Evolutionary conservation across 2,329 filamentous ascomycete genomes (phyloP).

Genomic region (Colletotrichum higginsianum): DNA sequence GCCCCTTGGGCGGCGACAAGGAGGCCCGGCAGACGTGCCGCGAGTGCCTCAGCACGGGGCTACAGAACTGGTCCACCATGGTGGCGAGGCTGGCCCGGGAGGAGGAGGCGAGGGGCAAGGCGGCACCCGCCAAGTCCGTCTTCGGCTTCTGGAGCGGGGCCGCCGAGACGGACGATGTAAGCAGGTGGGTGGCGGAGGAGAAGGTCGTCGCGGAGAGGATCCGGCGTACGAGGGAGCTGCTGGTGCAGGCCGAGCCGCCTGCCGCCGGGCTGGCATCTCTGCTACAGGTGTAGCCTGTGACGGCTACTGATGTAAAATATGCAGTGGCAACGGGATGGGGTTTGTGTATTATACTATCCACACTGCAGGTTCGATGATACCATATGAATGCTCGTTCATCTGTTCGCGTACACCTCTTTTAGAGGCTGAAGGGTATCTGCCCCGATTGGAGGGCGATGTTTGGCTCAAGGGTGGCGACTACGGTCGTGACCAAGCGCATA

Average conservation of each 20-base stretch:
- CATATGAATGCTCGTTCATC: not conserved
- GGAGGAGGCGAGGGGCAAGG: constrained; percentile 58
- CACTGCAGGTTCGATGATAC: constrained; percentile 2
- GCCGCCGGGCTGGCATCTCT: constrained; percentile 52
- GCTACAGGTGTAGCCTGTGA: constrained; percentile 57
- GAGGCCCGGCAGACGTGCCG: constrained; percentile 72
- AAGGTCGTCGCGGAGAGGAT: constrained; percentile 68
- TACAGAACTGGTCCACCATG: constrained; percentile 89
- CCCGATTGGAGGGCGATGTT: too few relatives aligned
- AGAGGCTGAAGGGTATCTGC: not conserved
- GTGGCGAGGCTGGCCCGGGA: constrained; percentile 74
- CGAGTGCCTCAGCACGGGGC: constrained; percentile 82
- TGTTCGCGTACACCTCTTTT: too few relatives aligned
- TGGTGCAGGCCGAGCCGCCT: constrained; percentile 64
- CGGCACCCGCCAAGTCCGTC: constrained; percentile 47
- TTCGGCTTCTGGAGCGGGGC: constrained; percentile 59
- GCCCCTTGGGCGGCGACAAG: constrained; percentile 26
- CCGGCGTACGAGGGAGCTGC: constrained; percentile 65
- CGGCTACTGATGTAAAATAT: not conserved
- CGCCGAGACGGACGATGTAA: constrained; percentile 51
- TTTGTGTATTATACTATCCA: constrained; percentile 1
- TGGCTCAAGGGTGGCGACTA: too few relatives aligned
- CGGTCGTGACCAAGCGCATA: too few relatives aligned
- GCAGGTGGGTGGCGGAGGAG: constrained; percentile 69
- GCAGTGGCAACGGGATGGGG: not conserved